Base-by-base conservation (phyloP, 176 grass and related monocot genomes). In the Aegilops umbellulata region DNA sequence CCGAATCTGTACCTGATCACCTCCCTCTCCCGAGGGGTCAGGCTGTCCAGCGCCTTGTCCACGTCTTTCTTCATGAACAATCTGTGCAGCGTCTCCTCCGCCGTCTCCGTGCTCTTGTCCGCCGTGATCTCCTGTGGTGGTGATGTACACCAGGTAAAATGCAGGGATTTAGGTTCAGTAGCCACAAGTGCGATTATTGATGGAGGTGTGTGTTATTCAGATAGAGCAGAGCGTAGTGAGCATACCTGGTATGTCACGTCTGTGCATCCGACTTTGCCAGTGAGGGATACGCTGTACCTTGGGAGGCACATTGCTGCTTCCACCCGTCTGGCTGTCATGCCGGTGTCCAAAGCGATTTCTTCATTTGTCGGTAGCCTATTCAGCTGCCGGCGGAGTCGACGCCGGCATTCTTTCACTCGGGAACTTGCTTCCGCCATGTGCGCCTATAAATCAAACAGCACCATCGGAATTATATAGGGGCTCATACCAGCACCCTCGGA, bases 1-100 rank as follows among this genome's bases (percentile, higher is more conserved):
- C 97, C 97, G 63, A 92, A 98, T 58, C 94, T 83, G 70, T 86
- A 91, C 81, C 79, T 89, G 26, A 98, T 78, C 64, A 96, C 92
- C 76, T 81, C 84, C 68, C 84, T 89, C 83, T 96, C 94, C 22
- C 92, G 89, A 22, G 86, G 69, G 82, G 87, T 89, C 81, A 98
- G 84, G 69, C 90, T 86, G 41, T 90, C 92, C 57, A 96, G 82
- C 77, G 90, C 86, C 86, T 67, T 88, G 83, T 86, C 81, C 78
- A 94, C 86, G 79, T 95, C 93, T 24, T 83, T 42, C 87, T 86
- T 94, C 84, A 83, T 95, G 62, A 88, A 81, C 85, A 90, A 86
- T 36, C 87, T 91, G 78, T 95, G 86, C 65, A 98, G 82, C 55
- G 82, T 44, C 77, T 90, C 87, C 82, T 94, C 91, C 0, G 88